Base-by-base conservation (phyloP, 345 rosid genomes). In the Linum tenue region DNA sequence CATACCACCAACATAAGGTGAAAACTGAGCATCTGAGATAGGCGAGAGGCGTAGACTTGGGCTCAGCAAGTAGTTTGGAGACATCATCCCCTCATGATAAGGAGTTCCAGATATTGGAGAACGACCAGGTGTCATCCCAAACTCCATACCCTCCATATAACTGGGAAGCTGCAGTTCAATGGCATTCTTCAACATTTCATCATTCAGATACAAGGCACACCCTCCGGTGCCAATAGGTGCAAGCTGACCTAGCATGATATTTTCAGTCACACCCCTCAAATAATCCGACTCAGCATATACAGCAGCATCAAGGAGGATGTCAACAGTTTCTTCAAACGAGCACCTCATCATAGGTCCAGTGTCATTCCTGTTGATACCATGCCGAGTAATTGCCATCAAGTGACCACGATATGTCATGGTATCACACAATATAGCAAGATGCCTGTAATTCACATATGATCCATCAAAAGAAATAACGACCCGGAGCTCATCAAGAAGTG, bases 341-440 rank as follows among this genome's bases (percentile, higher is more conserved):
- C 99, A 92, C 63, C 99, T 90, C 99, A 92, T 92, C 84, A 92
- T 67, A 17, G 99, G 99, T 37, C 99, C 99, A 17, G 99, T 92
- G 67, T 92, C 97, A 67, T 92, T 92, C 55, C 99, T 79, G 41
- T 92, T 92, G 72, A 92, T 92, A 67, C 99, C 99, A 70, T 92
- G 97, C 59, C 97, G 96, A 43, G 99, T 92, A 74, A 92, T 92
- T 35, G 97, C 97, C 99, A 92, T 92, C 76, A 92, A 79, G 78
- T 90, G 96, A 67, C 99, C 99, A 2, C 99, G 96, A 68, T 92
- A 92, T 12, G 99, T 92, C 99, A 92, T 92, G 36, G 99, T 92
- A 78, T 92, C 99, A 67, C 99, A 92, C 37, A 92, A 75, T 62
- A 92, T 92, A 68, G 97, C 99, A 69, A 92, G 84, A 82, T 90